phyloP scores from a whole-genome alignment of 2,329 filamentous ascomycete genomes.

The Xylaria sp. region DNA sequence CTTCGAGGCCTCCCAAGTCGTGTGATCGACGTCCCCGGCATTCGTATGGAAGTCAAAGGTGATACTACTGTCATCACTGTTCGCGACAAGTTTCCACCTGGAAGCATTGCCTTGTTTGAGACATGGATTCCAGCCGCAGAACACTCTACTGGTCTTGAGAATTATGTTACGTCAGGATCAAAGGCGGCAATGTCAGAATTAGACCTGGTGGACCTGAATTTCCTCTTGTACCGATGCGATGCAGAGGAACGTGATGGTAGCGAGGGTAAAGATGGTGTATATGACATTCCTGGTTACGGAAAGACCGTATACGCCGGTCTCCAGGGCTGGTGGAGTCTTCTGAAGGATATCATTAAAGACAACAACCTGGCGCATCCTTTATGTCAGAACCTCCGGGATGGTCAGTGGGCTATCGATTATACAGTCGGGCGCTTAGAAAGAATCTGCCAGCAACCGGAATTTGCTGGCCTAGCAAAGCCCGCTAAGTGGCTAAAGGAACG shows the following conservation, averaged over 20 bases:
- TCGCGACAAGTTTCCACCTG: slow-evolving; percentile 86
- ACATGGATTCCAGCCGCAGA: slow-evolving; percentile 94
- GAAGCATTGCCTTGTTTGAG: slow-evolving; percentile 94
- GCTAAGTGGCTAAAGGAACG: slow-evolving; percentile 84
- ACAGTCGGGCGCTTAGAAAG: slow-evolving; percentile 81
- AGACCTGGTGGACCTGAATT: slow-evolving; percentile 86
- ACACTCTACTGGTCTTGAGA: slow-evolving; percentile 84
- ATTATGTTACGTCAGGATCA: slow-evolving; percentile 84
- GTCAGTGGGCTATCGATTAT: slow-evolving; percentile 93
- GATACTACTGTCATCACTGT: slow-evolving; percentile 84
- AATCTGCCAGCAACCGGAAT: slow-evolving; percentile 71
- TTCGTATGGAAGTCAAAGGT: slow-evolving; percentile 76
- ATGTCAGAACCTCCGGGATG: slow-evolving; percentile 90
- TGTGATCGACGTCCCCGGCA: slow-evolving; percentile 77
- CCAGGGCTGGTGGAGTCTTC: slow-evolving; percentile 98
- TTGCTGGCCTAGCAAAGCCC: slow-evolving; percentile 71
- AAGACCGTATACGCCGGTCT: slow-evolving; percentile 92
- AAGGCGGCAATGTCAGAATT: slow-evolving; percentile 80
- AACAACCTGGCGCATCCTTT: slow-evolving; percentile 94
- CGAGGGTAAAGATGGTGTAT: slow-evolving; percentile 84
- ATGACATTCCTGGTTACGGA: slow-evolving; percentile 85
- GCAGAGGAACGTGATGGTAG: slow-evolving; percentile 86
- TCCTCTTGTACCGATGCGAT: slow-evolving; percentile 89
- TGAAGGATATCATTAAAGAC: slow-evolving; percentile 84
- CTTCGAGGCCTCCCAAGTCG: slow-evolving; percentile 87